Base-by-base conservation (phyloP, 140 eudicot species). In the Flaveria floridana region DNA sequence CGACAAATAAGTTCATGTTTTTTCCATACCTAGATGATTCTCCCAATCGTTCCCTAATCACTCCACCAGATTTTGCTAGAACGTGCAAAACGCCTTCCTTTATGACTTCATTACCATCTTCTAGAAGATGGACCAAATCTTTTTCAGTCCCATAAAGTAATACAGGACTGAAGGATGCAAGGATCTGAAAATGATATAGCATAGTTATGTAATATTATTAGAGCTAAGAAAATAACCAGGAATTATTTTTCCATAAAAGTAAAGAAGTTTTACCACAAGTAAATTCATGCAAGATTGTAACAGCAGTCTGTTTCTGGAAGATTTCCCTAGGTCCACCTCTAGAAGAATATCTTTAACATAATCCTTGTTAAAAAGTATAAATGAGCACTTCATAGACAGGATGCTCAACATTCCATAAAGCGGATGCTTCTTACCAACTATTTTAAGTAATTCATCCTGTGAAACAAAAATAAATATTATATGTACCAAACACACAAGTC, bases 1-100 rank as follows among this genome's bases (percentile, higher is more conserved):
- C 12, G 58, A 48, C 55, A 52, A 77, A 14, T 71, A 65, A 19
- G 37, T 53, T 66, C 34, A 51, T 62, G 58, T 64, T 15, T 61
- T 61, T 28, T 78, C 11, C 63, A 72, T 71, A 93, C 99, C 96
- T 93, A 55, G 97, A 85, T 65, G 99, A 90, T 71, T 86, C 84
- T 79, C 97, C 96, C 75, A 90, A 77, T 57, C 81, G 91, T 74
- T 94, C 90, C 9, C 96, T 84, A 78, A 94, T 90, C 26, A 86
- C 85, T 77, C 92, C 99, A 73, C 96, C 99, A 72, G 99, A 89
- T 83, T 84, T 94, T 73, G 99, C 99, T 57, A 94, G 77, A 78
- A 90, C 85, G 79, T 88, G 97, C 86, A 94, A 81, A 77, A 88
- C 84, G 70, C 97, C 97, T 85, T 94, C 97, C 82, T 87, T 94